A percentile compares a stretch with the other conserved stretches of the same genome.
phyloP scores from a whole-genome alignment of 352 stramenopile genomes.

The Globisporangium megalacanthum region DNA sequence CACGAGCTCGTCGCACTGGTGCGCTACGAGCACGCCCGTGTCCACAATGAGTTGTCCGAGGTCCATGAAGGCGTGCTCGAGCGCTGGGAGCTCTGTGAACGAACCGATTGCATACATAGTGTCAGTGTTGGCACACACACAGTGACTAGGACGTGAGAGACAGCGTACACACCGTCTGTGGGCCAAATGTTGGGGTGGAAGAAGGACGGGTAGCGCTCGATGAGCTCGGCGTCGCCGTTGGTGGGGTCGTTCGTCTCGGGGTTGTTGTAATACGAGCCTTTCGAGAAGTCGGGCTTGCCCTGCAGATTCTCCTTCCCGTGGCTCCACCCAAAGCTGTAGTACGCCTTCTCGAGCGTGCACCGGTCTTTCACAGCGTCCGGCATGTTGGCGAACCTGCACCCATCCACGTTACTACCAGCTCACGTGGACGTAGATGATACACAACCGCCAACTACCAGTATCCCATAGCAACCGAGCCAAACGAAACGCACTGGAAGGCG shows the following conservation, averaged over 20 bases:
- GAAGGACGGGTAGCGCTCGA: conserved; percentile 85
- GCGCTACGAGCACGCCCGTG: conserved; percentile 87
- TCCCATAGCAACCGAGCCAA: background rate
- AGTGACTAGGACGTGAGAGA: background rate
- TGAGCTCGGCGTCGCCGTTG: conserved; percentile 65
- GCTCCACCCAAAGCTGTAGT: conserved; percentile 96
- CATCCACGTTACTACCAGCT: background rate
- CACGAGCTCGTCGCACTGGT: conserved; percentile 91
- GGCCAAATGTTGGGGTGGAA: conserved; percentile 95
- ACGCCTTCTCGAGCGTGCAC: conserved; percentile 80
- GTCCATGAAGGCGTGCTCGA: conserved; percentile 88
- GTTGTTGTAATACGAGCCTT: conserved; percentile 98
- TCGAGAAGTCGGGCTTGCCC: conserved; percentile 91
- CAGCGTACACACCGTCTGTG: conserved; percentile 12
- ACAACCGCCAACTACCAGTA: background rate
- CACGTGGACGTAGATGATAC: background rate
- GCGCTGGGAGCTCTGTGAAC: conserved; percentile 53
- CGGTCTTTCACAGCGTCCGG: conserved; percentile 66
- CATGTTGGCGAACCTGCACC: conserved; percentile 62
- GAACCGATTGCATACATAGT: background rate
- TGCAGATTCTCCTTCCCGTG: conserved; percentile 95
- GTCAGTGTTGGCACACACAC: background rate
- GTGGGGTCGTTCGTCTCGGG: conserved; percentile 87
- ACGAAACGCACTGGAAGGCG: conserved; percentile 49
- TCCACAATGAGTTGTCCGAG: conserved; percentile 91